Evolutionary conservation across 2,329 filamentous ascomycete species (phyloP), one percentile per base, ranked within the genome.

Genomic region (Apiospora koreana): DNA sequence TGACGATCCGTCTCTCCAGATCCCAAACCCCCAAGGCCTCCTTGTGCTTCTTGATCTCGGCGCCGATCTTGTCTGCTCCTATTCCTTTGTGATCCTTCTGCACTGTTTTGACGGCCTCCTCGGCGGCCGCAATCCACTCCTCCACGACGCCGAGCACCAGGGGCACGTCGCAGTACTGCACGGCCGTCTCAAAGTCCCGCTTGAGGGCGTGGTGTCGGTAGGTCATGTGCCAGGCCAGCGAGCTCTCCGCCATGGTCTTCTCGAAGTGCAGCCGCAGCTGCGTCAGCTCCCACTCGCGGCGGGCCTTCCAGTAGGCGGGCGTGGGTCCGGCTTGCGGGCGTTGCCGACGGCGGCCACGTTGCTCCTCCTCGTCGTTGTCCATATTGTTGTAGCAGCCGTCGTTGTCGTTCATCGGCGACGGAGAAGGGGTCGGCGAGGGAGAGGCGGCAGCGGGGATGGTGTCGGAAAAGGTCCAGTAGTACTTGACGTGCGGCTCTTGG

Each of bases 121-220:
- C 75, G 16, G 75, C 64, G 28, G 50, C 71, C 23, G 70, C 67
- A n/a, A 77, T 70, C 77, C 78, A 79, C 18, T 35, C 65, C 71
- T 76, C 74, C 0, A 79, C 72, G 21, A 50, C 9, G 65, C 67
- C 54, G 31, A 76, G 71, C 9, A 71, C 48, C 28, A 73, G 71
- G 41, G 76, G 74, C 46, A 77, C 75, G 62, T 78, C 75, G 45
- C 77, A 78, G 58, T 79, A 74, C 69, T 77, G 75, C 2, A 81
- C 72, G 0, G 78, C 79, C 10, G 73, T 73, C 54, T 81, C 77
- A 69, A 76, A 79, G 45, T 80, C 78, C 42, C 76, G 74, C 38
- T 73, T 69, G 12, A 71, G 35, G 12, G 25, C 50, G 21, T 64
- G 69, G 12, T 25, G 38, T 45, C 69, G 62, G 23, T 69, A 70